A percentile compares a stretch with the other conserved stretches of the same genome.
phyloP scores from a whole-genome alignment of 495 filamentous ascomycete species.

The Friedmanniomyces simplex region DNA sequence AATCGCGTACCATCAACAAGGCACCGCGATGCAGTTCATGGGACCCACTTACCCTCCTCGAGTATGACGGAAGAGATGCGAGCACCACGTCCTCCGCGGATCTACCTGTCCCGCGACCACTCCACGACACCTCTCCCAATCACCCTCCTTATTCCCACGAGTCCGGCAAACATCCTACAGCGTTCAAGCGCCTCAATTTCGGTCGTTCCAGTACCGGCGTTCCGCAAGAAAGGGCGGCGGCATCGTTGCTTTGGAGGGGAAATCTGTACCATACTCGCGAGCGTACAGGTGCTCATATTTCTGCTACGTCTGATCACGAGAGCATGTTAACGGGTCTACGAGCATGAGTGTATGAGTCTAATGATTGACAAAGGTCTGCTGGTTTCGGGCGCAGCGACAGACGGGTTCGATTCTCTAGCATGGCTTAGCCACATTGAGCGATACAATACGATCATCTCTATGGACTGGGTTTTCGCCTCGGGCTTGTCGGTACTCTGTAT shows the following conservation, averaged over 20 bases:
- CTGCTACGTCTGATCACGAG: neutral
- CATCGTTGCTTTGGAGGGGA: neutral
- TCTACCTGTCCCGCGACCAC: too few species aligned
- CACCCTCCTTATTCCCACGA: neutral
- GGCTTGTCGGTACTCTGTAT: too few species aligned
- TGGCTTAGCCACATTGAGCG: too few species aligned
- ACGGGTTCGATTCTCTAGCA: neutral
- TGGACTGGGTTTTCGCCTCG: too few species aligned
- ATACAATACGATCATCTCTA: too few species aligned
- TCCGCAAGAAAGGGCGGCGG: neutral
- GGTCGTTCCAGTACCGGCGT: neutral
- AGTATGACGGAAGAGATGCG: neutral
- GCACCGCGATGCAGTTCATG: neutral
- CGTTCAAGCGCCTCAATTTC: neutral
- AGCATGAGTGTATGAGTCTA: neutral
- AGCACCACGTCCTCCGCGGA: neutral
- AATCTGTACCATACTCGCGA: neutral
- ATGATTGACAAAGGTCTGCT: neutral
- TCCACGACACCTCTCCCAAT: neutral
- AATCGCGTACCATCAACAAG: neutral
- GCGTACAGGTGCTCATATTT: neutral
- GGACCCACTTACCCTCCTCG: too few species aligned
- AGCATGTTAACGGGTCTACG: neutral
- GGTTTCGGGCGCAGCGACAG: neutral
- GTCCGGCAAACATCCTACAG: neutral